Evolutionary conservation across 108 stramenopile species (phyloP).

Genomic region (Skeletonema menzelii): DNA sequence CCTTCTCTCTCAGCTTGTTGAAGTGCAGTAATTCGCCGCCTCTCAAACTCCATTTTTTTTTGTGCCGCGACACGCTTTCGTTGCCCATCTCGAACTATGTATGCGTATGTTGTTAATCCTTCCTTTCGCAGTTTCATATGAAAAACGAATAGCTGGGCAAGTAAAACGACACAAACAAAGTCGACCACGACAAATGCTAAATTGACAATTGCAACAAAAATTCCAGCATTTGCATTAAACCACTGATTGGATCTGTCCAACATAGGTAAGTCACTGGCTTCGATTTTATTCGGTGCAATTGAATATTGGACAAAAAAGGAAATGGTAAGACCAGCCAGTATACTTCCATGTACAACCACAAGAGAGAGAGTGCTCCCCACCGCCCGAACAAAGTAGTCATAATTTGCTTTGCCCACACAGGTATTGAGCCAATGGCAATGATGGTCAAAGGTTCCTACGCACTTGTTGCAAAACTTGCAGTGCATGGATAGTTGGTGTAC

Average conservation of each 20-base stretch:
- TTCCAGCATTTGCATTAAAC: conserved; percentile 41
- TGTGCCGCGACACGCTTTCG: conserved; percentile 49
- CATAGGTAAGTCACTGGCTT: conserved; percentile 10
- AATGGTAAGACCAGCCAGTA: conserved; percentile 42
- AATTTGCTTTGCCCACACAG: conserved; percentile 83
- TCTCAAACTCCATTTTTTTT: conserved; percentile 43
- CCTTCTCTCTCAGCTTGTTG: conserved; percentile 23
- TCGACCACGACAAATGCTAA: conserved; percentile 53
- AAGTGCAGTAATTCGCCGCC: conserved; percentile 35
- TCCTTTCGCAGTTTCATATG: conserved; percentile 69
- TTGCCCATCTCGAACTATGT: conserved; percentile 69
- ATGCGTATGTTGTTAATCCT: conserved; percentile 87
- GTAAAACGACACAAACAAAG: conserved; percentile 46
- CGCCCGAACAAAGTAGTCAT: conserved; percentile 69
- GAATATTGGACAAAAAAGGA: conserved; percentile 43
- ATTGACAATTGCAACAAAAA: conserved; percentile 45
- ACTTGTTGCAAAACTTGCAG: conserved; percentile 96
- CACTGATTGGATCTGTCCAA: conserved; percentile 50
- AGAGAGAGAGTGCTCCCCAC: conserved; percentile 42
- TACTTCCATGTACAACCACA: conserved; percentile 17
- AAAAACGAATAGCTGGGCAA: conserved; percentile 75
- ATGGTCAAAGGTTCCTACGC: conserved; percentile 92
- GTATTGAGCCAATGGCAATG: conserved; percentile 97
- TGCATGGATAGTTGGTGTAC: conserved; percentile 84
- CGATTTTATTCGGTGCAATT: not conserved